phyloP scores from a whole-genome alignment of 176 grass and related monocot species.

The Microstegium vimineum region DNA sequence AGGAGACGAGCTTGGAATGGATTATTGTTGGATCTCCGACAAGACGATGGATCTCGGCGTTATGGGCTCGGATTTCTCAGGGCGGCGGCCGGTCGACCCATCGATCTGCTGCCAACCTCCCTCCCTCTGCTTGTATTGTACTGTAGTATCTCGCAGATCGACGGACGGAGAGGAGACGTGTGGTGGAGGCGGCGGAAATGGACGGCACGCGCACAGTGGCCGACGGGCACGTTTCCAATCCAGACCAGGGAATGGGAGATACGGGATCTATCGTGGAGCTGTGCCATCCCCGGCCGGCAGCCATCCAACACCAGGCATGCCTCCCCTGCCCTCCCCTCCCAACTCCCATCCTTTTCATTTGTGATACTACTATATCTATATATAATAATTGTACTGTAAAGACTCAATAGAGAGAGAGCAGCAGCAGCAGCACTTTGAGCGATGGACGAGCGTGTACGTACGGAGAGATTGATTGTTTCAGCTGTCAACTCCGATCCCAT shows the following conservation, averaged over 20 bases:
- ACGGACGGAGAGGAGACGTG: not conserved
- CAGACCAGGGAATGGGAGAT: not conserved
- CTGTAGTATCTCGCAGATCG: not conserved
- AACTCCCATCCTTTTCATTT: not conserved
- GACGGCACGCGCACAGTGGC: conserved; percentile 2
- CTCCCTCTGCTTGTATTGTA: too few relatives aligned
- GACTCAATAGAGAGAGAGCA: not conserved
- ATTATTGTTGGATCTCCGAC: not conserved
- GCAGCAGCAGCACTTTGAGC: not conserved
- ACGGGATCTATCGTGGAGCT: not conserved
- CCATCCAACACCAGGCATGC: not conserved
- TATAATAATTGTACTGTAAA: not conserved
- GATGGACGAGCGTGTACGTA: not conserved
- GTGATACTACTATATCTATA: not conserved
- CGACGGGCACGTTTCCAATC: conserved; percentile 6
- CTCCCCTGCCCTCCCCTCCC: too few relatives aligned
- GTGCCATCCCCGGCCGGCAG: not conserved
- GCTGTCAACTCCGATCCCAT: not conserved
- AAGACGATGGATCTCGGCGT: not conserved
- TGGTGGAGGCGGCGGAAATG: not conserved
- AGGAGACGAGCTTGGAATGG: not conserved
- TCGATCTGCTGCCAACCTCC: not conserved
- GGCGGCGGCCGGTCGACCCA: not conserved
- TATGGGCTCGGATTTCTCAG: not conserved
- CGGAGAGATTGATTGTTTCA: not conserved